phyloP scores from a whole-genome alignment of 129 eudicot genomes.

The Centrapalus pauciflorus region DNA sequence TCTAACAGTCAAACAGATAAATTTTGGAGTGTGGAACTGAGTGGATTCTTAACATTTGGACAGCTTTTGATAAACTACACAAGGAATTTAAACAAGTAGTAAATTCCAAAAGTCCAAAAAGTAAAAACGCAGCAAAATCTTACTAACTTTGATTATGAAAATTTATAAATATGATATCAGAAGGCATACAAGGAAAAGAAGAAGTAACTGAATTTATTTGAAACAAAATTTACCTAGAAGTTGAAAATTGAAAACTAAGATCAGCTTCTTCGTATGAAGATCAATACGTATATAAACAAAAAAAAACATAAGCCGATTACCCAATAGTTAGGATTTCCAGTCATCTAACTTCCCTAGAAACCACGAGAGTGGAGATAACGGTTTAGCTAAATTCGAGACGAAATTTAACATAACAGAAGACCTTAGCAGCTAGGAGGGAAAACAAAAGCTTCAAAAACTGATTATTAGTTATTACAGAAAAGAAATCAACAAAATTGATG shows the following conservation, averaged over 20 bases:
- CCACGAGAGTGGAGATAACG: neutral
- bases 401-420: too few species aligned
- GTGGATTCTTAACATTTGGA: neutral
- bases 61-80: neutral
- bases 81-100: neutral
- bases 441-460: too few species aligned
- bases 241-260: neutral
- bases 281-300: neutral
- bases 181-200: neutral
- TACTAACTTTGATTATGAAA: neutral
- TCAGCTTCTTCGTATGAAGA: too few species aligned
- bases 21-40: neutral
- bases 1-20: conserved; percentile 10
- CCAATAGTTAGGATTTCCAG: neutral
- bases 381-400: neutral
- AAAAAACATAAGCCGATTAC: neutral
- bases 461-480: too few species aligned
- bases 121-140: neutral
- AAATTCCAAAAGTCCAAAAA: neutral
- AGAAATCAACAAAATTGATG: neutral
- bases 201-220: neutral
- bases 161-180: neutral
- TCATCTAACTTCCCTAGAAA: neutral
- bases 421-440: too few species aligned
- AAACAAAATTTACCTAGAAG: neutral